These are phyloP conservation scores for Trichosanthes truncata DNA, from an alignment of 306 rosid species.

Conservation along the genomic window DNA sequence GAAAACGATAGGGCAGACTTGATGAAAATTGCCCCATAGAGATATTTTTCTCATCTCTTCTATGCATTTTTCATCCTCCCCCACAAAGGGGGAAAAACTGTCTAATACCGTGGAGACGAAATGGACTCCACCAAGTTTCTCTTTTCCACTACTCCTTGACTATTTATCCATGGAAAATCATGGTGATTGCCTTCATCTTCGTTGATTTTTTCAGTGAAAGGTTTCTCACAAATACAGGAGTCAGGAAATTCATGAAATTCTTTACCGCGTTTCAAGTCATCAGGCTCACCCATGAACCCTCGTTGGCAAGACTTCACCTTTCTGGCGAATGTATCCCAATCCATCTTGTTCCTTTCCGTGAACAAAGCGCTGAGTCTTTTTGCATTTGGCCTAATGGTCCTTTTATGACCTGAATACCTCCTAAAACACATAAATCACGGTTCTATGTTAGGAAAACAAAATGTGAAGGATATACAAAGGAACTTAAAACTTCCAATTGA, in stretches of 20 bases:
- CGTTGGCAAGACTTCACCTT: constrained; percentile 72
- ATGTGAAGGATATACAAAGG: background rate
- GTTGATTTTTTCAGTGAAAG: constrained; percentile 20
- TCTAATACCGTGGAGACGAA: background rate
- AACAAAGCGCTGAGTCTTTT: constrained; percentile 87
- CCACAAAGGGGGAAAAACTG: background rate
- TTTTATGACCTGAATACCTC: constrained; percentile 96
- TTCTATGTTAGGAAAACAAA: background rate
- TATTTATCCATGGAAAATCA: constrained; percentile 18
- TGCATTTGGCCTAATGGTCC: constrained; percentile 97
- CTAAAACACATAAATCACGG: constrained; percentile 24
- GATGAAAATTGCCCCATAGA: background rate
- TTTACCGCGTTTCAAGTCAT: constrained; percentile 70
- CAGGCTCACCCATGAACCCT: constrained; percentile 98
- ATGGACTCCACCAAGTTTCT: background rate
- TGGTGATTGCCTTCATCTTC: constrained; percentile 20
- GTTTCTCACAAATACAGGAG: constrained; percentile 69
- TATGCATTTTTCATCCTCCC: background rate
- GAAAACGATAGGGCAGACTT: background rate
- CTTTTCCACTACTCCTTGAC: background rate
- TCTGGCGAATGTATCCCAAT: constrained; percentile 62
- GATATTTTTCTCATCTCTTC: background rate
- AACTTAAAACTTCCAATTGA: background rate
- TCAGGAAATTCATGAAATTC: constrained; percentile 86
- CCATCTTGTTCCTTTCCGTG: constrained; percentile 64